phyloP scores from a whole-genome alignment of 2,329 filamentous ascomycete genomes.

The Curvularia hawaiiensis region DNA sequence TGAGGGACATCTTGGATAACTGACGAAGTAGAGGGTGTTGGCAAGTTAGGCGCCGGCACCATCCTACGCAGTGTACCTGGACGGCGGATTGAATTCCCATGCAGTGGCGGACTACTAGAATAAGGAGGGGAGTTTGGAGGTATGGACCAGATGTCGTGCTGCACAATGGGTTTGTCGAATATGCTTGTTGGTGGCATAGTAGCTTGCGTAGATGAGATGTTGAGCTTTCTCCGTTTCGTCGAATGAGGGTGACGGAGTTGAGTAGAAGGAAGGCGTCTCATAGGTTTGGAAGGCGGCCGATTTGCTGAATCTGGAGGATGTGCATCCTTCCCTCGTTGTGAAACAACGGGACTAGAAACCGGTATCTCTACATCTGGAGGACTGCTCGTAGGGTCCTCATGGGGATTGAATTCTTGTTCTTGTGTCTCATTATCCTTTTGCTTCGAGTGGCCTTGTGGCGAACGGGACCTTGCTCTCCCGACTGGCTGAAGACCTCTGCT shows the following conservation, averaged over 20 bases:
- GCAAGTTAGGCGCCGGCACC: conserved; percentile 27
- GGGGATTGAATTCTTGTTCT: conserved; percentile 41
- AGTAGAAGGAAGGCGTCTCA: conserved; percentile 16
- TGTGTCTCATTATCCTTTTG: conserved; percentile 34
- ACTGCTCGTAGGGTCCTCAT: conserved; percentile 27
- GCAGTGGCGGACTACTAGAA: conserved; percentile 37
- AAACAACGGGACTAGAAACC: conserved; percentile 29
- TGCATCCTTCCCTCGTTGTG: conserved; percentile 12
- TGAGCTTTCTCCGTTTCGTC: conserved; percentile 31
- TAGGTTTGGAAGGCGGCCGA: conserved; percentile 7
- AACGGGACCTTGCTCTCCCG: conserved; percentile 37
- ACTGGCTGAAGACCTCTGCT: conserved; percentile 53
- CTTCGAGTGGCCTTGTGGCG: conserved; percentile 26
- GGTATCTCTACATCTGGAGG: conserved; percentile 31
- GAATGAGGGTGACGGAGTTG: conserved; percentile 22
- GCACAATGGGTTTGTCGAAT: conserved; percentile 10
- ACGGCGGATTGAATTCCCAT: conserved; percentile 15
- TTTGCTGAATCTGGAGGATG: conserved; percentile 7
- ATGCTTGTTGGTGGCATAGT: conserved; percentile 14
- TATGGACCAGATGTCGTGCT: conserved; percentile 43
- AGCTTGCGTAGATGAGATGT: conserved; percentile 20
- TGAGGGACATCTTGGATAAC: conserved; percentile 28
- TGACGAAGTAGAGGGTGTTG: conserved; percentile 42
- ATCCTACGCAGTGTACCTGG: conserved; percentile 5
- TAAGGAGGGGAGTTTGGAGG: conserved; percentile 52